Evolutionary conservation across 495 filamentous ascomycete genomes (phyloP), one percentile per base, ranked within the genome.

Genomic region (Penicillium chermesinum): DNA sequence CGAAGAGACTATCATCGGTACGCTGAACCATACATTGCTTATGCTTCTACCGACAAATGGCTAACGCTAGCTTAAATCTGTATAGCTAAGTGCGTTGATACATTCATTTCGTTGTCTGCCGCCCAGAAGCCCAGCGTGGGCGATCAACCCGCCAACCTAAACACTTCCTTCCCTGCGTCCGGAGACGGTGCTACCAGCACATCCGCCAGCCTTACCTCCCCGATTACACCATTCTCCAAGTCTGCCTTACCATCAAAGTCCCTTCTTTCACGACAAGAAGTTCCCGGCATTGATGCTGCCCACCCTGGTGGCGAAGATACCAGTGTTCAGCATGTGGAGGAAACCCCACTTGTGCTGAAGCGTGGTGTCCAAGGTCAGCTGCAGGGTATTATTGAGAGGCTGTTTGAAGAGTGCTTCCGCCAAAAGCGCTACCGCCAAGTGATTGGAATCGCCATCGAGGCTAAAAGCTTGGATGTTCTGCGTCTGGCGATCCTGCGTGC

Each of bases 381-480:
- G 45, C 85, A 96, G 52, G 65, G 69, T 20, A 81, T 95, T 18
- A 91, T 97, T 46, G 83, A 95, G 63, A 79, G 87, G 19, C 71
- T 99, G 39, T 97, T 99, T 53, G 88, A 96, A 67, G 86, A 80
- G 62, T 96, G 93, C 68, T 87, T 95, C 59, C 73, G 78, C 47
- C 83, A 89, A 56, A 89, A 85, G 47, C 83, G 89, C 41, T 99
- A 96, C 70, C 81, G 88, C 48, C 94, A 97, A 66, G 94, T 97
- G n/a, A 91, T 99, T 49, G 94, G 94, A 42, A 96, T 99, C 50
- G 93, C 94, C 10, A 85, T 99, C 32, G 94, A 99, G 61, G 94
- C 94, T 22, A 87, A 90, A 63, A 93, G 89, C 57, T 77, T 97
- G 27, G 87, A 94, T 44, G 86, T 96, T 18, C 83, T 99, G 19